phyloP scores from a whole-genome alignment of 148 eudicot species.

The Chenopodium formosanum region DNA sequence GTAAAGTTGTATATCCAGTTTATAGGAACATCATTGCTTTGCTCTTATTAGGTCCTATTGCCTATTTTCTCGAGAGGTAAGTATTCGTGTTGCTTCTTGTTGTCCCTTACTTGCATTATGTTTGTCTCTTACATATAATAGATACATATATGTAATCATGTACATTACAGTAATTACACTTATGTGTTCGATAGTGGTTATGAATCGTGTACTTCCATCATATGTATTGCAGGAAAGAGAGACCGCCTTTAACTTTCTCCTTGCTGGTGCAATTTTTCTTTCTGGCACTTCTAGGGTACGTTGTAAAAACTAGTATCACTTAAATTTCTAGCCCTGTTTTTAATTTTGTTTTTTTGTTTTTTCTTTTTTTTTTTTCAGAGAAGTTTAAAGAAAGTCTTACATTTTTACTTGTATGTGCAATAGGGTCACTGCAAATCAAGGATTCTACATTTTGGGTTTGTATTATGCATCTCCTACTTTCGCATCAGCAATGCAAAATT shows the following conservation, averaged over 20 bases:
- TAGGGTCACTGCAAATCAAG: constrained; percentile 87
- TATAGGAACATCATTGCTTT: constrained; percentile 74
- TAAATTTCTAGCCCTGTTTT: no score
- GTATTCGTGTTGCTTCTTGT: neutral
- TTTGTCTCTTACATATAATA: neutral
- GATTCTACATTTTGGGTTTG: constrained; percentile 72
- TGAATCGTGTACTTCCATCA: no score
- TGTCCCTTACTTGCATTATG: neutral
- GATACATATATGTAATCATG: neutral
- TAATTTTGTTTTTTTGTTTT: no score
- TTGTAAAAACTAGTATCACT: neutral
- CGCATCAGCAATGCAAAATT: constrained; percentile 85
- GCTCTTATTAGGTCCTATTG: constrained; percentile 58
- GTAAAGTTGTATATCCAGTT: constrained; percentile 77
- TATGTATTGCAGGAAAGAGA: constrained; percentile 60
- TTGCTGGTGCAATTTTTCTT: constrained; percentile 67
- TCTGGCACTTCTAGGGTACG: constrained; percentile 73
- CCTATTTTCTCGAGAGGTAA: constrained; percentile 79
- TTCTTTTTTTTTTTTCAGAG: no score
- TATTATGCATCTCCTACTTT: constrained; percentile 75
- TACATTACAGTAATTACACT: no score
- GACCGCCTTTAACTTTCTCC: constrained; percentile 71
- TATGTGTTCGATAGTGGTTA: no score
- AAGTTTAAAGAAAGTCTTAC: no score
- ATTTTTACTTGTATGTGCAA: neutral